phyloP scores from a whole-genome alignment of 2,329 filamentous ascomycete genomes.

The Capronia americana region DNA sequence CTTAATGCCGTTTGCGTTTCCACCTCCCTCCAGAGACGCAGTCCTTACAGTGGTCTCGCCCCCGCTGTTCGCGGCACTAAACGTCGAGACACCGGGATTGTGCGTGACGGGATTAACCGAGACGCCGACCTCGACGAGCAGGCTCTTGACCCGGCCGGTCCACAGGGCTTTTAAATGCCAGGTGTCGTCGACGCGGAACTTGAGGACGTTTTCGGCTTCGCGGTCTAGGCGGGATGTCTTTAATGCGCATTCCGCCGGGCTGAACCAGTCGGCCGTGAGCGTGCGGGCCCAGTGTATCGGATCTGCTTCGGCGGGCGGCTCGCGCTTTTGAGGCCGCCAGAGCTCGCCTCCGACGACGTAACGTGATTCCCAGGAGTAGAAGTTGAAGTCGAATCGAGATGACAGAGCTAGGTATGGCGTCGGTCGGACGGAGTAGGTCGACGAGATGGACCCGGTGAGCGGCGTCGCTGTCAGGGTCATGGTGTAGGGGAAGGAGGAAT shows the following conservation, averaged over 20 bases:
- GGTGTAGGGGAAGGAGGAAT: conserved; percentile 84
- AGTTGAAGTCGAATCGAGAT: conserved; percentile 93
- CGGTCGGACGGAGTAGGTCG: conserved; percentile 89
- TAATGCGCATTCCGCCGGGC: conserved; percentile 43
- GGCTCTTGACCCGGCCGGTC: conserved; percentile 90
- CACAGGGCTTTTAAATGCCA: conserved; percentile 85
- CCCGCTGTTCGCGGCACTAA: background rate
- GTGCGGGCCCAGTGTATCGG: conserved; percentile 54
- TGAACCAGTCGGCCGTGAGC: conserved; percentile 43
- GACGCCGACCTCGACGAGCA: conserved; percentile 89
- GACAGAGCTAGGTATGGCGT: conserved; percentile 82
- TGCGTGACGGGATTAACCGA: conserved; percentile 68
- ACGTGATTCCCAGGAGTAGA: conserved; percentile 97
- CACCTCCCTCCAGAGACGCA: conserved; percentile 2
- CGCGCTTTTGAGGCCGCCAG: conserved; percentile 68
- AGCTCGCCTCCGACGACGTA: conserved; percentile 91
- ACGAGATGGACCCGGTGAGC: conserved; percentile 89
- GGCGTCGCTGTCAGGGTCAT: conserved; percentile 93
- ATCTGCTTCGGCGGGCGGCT: conserved; percentile 39
- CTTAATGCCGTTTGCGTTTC: conserved; percentile 23
- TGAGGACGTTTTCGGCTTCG: conserved; percentile 83
- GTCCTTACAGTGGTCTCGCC: background rate
- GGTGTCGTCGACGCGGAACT: conserved; percentile 87
- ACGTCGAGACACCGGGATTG: conserved; percentile 3
- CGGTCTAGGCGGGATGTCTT: conserved; percentile 65